Percentiles rank a stretch among this genome's conserved stretches.
phyloP scores from a whole-genome alignment of 2,329 filamentous ascomycete genomes.

The Epichloe brachyelytri region DNA sequence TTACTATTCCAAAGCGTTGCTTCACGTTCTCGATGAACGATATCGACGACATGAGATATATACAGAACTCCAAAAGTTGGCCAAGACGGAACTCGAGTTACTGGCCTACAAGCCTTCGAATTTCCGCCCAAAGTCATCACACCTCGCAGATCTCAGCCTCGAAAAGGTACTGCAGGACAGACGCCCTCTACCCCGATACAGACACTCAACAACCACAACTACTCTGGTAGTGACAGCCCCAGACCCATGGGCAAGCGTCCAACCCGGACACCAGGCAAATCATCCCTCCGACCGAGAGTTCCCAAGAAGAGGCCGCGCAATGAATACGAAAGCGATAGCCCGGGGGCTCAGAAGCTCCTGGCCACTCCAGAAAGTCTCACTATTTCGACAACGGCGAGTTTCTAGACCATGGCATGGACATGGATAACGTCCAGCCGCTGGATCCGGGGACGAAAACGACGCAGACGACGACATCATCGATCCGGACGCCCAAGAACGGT shows the following conservation, averaged over 20 bases:
- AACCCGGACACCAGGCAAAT: constrained; percentile 9
- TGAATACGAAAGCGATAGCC: constrained; percentile 24
- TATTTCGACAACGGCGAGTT: constrained; percentile 14
- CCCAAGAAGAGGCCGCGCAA: constrained; percentile 32
- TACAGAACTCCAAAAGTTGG: constrained; percentile 20
- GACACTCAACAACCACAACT: constrained; percentile 7
- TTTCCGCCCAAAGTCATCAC: constrained; percentile 14
- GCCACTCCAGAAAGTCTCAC: constrained; percentile 19
- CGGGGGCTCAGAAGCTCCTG: constrained; percentile 22
- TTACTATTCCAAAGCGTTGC: constrained; percentile 30
- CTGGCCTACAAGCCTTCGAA: constrained; percentile 15
- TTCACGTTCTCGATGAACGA: constrained; percentile 20
- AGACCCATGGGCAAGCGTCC: constrained; percentile 17
- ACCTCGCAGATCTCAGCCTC: constrained; percentile 10
- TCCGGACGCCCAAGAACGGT: constrained; percentile 6
- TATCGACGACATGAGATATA: constrained; percentile 22
- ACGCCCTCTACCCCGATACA: constrained; percentile 1
- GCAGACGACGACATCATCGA: neutral
- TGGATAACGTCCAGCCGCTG: constrained; percentile 18
- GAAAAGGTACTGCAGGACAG: neutral
- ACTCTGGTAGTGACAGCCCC: constrained; percentile 13
- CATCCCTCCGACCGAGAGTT: constrained; percentile 11
- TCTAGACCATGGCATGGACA: constrained; percentile 14
- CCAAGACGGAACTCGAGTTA: constrained; percentile 14
- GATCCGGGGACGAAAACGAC: constrained; percentile 7